phyloP scores from a whole-genome alignment of 371 early-diverging fungal genomes.

The Apophysomyces elegans region DNA sequence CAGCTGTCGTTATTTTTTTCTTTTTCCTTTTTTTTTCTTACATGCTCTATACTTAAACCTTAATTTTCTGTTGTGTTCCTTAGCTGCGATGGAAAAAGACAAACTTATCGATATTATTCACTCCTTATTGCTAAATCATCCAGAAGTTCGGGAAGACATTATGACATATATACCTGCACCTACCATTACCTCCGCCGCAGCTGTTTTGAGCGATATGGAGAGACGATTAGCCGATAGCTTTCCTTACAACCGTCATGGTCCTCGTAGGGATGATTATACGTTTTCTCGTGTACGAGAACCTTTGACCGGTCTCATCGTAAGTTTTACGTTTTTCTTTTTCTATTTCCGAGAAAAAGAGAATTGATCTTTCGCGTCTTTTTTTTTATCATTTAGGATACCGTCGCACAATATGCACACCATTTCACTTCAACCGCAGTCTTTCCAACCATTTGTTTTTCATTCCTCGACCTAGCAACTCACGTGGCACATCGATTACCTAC shows the following conservation, averaged over 20 bases:
- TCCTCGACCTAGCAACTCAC: constrained; percentile 77
- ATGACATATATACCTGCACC: constrained; percentile 86
- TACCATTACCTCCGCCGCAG: constrained; percentile 77
- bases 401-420: constrained; percentile 84
- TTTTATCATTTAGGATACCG: constrained; percentile 58
- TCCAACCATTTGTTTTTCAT: constrained; percentile 76
- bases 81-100: constrained; percentile 73
- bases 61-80: constrained; percentile 1
- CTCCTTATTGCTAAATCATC: constrained; percentile 72
- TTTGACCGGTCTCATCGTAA: constrained; percentile 72
- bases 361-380: not conserved
- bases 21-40: not conserved
- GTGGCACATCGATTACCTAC: constrained; percentile 79
- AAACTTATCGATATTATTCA: constrained; percentile 76
- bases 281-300: constrained; percentile 84
- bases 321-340: constrained; percentile 4
- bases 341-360: not conserved
- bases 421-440: constrained; percentile 80
- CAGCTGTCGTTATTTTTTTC: not conserved
- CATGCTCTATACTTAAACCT: not conserved
- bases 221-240: constrained; percentile 75
- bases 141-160: constrained; percentile 71
- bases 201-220: constrained; percentile 70
- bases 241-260: constrained; percentile 85
- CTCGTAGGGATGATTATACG: constrained; percentile 84